A percentile compares a stretch with the other conserved stretches of the same genome.
Evolutionary conservation across 2,329 filamentous ascomycete species (phyloP).

Genomic region (Aspergillus brasiliensis): DNA sequence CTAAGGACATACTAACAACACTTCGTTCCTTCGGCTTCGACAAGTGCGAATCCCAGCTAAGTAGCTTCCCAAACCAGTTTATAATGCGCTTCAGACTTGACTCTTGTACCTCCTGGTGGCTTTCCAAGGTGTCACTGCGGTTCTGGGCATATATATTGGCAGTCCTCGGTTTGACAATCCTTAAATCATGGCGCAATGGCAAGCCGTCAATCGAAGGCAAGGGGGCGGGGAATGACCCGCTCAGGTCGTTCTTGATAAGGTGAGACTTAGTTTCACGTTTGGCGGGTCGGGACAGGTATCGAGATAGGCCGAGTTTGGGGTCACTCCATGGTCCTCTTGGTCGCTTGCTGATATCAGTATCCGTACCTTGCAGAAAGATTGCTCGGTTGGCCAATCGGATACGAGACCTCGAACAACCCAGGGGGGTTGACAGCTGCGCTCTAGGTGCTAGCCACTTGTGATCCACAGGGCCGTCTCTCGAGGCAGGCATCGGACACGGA

Average conservation of each 20-base stretch:
- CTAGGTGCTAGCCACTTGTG: neutral
- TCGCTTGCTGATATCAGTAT: neutral
- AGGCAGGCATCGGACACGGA: neutral
- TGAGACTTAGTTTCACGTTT: neutral
- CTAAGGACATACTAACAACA: neutral
- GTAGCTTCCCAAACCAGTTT: neutral
- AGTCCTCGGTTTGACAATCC: neutral
- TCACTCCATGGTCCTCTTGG: slow-evolving; percentile 3
- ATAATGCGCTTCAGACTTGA: neutral
- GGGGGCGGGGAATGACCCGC: slow-evolving; percentile 17
- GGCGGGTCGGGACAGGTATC: slow-evolving; percentile 3
- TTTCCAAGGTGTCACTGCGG: neutral
- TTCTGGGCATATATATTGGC: neutral
- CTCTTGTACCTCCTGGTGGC: neutral
- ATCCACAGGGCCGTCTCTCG: neutral
- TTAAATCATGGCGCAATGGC: slow-evolving; percentile 10
- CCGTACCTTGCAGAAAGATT: neutral
- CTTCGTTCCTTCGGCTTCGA: neutral
- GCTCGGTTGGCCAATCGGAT: neutral
- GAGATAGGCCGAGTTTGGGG: slow-evolving; percentile 2
- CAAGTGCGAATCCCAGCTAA: neutral
- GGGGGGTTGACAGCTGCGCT: neutral
- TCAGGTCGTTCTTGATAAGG: slow-evolving; percentile 11
- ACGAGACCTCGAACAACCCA: neutral
- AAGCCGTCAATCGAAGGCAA: slow-evolving; percentile 19